Evolutionary conservation across 345 rosid species (phyloP).

Genomic region (Citrus mangshanensis): DNA sequence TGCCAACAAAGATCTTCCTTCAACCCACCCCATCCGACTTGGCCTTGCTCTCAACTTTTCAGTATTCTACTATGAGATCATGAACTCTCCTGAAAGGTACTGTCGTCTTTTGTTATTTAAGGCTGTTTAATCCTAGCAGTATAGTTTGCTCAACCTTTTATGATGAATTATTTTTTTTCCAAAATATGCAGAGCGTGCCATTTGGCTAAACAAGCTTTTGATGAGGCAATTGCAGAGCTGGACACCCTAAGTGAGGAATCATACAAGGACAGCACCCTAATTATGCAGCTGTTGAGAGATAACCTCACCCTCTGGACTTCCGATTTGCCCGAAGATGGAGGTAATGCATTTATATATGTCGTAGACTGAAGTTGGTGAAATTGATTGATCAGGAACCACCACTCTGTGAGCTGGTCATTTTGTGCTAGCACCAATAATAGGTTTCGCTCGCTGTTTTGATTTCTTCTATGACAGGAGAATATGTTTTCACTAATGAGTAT

Average conservation of each 20-base stretch:
- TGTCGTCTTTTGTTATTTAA: neutral
- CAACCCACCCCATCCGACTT: slow-evolving; percentile 97
- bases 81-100: slow-evolving; percentile 99
- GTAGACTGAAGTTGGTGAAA: neutral
- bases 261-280: slow-evolving; percentile 97
- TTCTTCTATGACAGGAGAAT: neutral
- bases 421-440: neutral
- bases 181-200: slow-evolving; percentile 81
- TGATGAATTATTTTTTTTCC: neutral
- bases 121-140: neutral
- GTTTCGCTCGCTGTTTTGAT: neutral
- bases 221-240: slow-evolving; percentile 94
- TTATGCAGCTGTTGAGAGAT: slow-evolving; percentile 97
- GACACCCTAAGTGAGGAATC: slow-evolving; percentile 97
- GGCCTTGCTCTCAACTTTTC: slow-evolving; percentile 99
- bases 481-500: neutral
- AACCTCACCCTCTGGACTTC: slow-evolving; percentile 99
- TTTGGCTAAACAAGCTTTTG: slow-evolving; percentile 97
- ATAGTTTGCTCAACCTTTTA: neutral
- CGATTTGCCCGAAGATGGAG: slow-evolving; percentile 99
- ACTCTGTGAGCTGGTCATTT: neutral
- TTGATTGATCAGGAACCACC: neutral
- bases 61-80: slow-evolving; percentile 96
- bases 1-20: slow-evolving; percentile 89
- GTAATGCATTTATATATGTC: slow-evolving; percentile 23